Evolutionary conservation across 2,329 filamentous ascomycete species (phyloP).

Genomic region (Penicillium sp.): DNA sequence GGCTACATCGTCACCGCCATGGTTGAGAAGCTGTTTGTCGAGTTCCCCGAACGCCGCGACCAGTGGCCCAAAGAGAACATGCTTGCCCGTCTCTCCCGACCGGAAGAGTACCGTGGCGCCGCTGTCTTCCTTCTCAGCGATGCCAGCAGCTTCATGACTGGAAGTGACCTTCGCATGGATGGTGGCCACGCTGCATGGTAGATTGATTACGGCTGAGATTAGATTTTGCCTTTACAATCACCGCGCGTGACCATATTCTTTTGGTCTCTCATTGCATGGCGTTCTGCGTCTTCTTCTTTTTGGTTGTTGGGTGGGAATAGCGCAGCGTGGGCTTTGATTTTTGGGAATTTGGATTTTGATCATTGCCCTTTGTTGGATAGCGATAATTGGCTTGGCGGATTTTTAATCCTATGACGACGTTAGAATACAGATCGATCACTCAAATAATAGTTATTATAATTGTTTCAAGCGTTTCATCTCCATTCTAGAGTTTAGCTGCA

Average conservation of each 20-base stretch:
- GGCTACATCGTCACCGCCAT: slow-evolving; percentile 49
- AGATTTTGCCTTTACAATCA: slow-evolving; percentile 3
- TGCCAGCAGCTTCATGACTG: slow-evolving; percentile 56
- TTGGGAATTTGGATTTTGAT: not conserved
- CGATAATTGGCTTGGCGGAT: not conserved
- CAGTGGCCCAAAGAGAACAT: slow-evolving; percentile 85
- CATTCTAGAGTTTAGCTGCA: not conserved
- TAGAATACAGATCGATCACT: slow-evolving; percentile 23
- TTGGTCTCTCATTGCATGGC: slow-evolving; percentile 22
- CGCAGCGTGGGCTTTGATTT: not conserved
- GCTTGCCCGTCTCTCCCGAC: slow-evolving; percentile 66
- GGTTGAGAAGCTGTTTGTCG: slow-evolving; percentile 45
- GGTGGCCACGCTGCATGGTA: slow-evolving; percentile 56
- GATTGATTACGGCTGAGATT: slow-evolving; percentile 7
- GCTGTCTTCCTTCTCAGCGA: slow-evolving; percentile 49
- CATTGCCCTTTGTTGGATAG: slow-evolving; percentile 2
- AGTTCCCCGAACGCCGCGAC: slow-evolving; percentile 75
- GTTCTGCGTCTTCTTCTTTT: slow-evolving; percentile 9
- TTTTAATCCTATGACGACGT: slow-evolving; percentile 4
- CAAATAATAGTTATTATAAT: slow-evolving; percentile 3
- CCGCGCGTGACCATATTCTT: slow-evolving; percentile 11
- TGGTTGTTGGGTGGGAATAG: slow-evolving; percentile 1
- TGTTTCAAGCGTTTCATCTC: not conserved
- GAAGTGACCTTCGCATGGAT: slow-evolving; percentile 53
- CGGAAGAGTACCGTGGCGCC: slow-evolving; percentile 64